A percentile compares a stretch with the other conserved stretches of the same genome.
phyloP scores from a whole-genome alignment of 305 asterid species.

The Fraxinus dipetala region DNA sequence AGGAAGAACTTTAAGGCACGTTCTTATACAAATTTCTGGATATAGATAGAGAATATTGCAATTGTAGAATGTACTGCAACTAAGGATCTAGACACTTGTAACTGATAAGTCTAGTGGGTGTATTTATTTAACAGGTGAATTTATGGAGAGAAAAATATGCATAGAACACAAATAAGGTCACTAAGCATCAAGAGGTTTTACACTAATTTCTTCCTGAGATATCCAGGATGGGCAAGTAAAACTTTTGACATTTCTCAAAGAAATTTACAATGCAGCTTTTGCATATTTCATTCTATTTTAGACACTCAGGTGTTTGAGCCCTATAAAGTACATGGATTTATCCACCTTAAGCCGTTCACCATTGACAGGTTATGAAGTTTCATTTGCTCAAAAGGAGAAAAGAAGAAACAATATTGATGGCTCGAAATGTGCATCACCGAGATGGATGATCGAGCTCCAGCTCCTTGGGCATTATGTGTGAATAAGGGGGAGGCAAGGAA shows the following conservation, averaged over 20 bases:
- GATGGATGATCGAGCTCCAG: background rate
- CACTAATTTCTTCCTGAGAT: background rate
- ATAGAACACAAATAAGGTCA: background rate
- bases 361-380: background rate
- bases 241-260: background rate
- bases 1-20: background rate
- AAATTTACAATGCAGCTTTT: background rate
- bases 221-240: background rate
- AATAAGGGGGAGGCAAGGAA: background rate
- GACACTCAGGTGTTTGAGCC: background rate
- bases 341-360: background rate
- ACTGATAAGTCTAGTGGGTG: background rate
- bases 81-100: background rate
- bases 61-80: background rate
- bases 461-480: background rate
- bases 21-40: background rate
- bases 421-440: background rate
- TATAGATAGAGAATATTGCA: background rate
- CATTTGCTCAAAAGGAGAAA: background rate
- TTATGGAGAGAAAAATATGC: background rate
- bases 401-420: background rate
- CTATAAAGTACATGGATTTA: background rate
- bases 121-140: background rate
- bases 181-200: background rate
- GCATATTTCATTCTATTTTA: background rate